Evolutionary conservation across 768 basidiomycete genomes (phyloP), one percentile per base, ranked within the genome.

Genomic region (Imleria badia): DNA sequence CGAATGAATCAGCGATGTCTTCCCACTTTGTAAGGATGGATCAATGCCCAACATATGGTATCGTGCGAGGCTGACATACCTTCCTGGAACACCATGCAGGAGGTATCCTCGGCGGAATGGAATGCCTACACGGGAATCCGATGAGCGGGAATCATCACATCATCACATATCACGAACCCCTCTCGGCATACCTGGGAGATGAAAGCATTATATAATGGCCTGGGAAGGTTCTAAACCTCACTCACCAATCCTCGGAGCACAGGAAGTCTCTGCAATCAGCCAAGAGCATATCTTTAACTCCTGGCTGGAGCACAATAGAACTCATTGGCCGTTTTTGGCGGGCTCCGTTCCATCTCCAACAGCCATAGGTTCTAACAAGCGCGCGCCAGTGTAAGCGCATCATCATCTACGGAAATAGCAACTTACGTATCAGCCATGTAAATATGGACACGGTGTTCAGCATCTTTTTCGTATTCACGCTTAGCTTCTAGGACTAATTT

Each of bases 321-420:
- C 87, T 89, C 86, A 94, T 87, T 0, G 92, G 91, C 31, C 91
- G 81, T 71, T 94, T 94, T 64, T 92, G 89, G 45, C 90, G 80
- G 6, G 91, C 88, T 40, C 90, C 91, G 61, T 91, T 93, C 87
- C 89, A 92, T 52, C 89, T 78, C 92, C 92, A 94, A 63, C 85
- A 84, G 2, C 79, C 81, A 63, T 87, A 87, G 10, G 85, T 81
- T 44, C 87, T 88, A 59, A 33, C 48, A 41, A 48, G 33, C 42
- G 48, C 47, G 30, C 42, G 48, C 31, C 20, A 17, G 17, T 44
- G 40, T 60, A 31, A 59, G 45, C 30, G n/a, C 34, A 33, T 29
- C 8, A 23, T 23, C 23, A 38, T 22, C 56, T 55, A 59, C 59
- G 50, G 52, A 55, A 54, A 47, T 33, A 43, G 43, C 36, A 33